A percentile compares a stretch with the other conserved stretches of the same genome.
Evolutionary conservation across 176 grass and related monocot genomes (phyloP).

Genomic region (Musa schizocarpa): DNA sequence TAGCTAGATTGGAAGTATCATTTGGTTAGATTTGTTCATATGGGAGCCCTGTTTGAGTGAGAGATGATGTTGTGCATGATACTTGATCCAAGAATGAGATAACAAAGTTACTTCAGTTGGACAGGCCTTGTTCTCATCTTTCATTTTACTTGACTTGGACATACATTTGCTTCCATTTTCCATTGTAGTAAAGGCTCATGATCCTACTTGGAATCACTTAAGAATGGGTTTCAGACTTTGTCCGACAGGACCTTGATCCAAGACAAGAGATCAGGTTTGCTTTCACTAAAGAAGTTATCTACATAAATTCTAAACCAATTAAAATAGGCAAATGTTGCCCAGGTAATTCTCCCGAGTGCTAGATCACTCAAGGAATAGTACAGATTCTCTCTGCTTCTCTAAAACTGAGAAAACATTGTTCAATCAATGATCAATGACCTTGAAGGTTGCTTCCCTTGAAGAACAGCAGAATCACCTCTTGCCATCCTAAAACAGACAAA

Average conservation of each 20-base stretch:
- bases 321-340: not conserved
- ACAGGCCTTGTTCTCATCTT: too few relatives aligned
- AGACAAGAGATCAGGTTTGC: not conserved
- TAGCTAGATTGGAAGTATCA: too few relatives aligned
- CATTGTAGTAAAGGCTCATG: too few relatives aligned
- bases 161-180: too few relatives aligned
- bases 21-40: too few relatives aligned
- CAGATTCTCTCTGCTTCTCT: not conserved
- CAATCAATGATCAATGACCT: not conserved
- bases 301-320: not conserved
- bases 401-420: not conserved
- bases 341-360: not conserved
- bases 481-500: not conserved
- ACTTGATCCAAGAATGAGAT: too few relatives aligned
- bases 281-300: not conserved
- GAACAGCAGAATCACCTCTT: not conserved
- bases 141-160: too few relatives aligned
- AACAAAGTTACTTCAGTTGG: too few relatives aligned
- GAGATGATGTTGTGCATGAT: too few relatives aligned
- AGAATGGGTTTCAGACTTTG: too few relatives aligned
- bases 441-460: not conserved
- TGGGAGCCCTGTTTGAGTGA: too few relatives aligned
- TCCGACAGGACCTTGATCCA: not conserved
- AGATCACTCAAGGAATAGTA: not conserved
- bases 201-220: too few relatives aligned